These are phyloP conservation scores for Annulohypoxylon truncatum DNA, from an alignment of 2,329 filamentous ascomycete species.

Conservation along the genomic window DNA sequence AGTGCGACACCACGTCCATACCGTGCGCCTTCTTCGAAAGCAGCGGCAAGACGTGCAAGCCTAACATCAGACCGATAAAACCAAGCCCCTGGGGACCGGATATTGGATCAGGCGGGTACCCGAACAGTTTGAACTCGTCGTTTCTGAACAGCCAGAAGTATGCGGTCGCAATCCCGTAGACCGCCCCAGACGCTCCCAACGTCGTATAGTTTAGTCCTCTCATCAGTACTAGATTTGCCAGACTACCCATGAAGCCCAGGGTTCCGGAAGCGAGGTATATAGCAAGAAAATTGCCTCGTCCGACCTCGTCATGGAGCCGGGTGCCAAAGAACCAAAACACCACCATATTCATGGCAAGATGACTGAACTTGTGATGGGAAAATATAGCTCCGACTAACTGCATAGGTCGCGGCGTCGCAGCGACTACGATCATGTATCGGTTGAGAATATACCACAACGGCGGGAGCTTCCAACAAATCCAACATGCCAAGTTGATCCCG, in stretches of 20 bases:
- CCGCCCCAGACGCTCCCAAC: constrained; percentile 74
- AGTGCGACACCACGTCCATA: constrained; percentile 65
- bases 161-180: constrained; percentile 70
- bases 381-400: constrained; percentile 74
- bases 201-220: constrained; percentile 62
- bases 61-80: constrained; percentile 63
- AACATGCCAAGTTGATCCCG: constrained; percentile 67
- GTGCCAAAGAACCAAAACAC: constrained; percentile 74
- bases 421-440: constrained; percentile 72
- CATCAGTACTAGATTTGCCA: constrained; percentile 62
- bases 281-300: constrained; percentile 75
- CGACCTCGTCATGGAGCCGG: constrained; percentile 76
- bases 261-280: constrained; percentile 71
- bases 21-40: constrained; percentile 56
- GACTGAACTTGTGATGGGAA: constrained; percentile 72
- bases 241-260: constrained; percentile 68
- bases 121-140: constrained; percentile 68
- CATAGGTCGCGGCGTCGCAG: constrained; percentile 72
- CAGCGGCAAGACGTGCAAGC: constrained; percentile 62
- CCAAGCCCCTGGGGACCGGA: constrained; percentile 65
- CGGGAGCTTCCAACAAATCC: constrained; percentile 70
- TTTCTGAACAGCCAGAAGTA: constrained; percentile 70
- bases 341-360: constrained; percentile 73
- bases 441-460: constrained; percentile 75
- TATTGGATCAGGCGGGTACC: constrained; percentile 65